phyloP scores from a whole-genome alignment of 2,329 filamentous ascomycete genomes.

The Didymella pinodella region DNA sequence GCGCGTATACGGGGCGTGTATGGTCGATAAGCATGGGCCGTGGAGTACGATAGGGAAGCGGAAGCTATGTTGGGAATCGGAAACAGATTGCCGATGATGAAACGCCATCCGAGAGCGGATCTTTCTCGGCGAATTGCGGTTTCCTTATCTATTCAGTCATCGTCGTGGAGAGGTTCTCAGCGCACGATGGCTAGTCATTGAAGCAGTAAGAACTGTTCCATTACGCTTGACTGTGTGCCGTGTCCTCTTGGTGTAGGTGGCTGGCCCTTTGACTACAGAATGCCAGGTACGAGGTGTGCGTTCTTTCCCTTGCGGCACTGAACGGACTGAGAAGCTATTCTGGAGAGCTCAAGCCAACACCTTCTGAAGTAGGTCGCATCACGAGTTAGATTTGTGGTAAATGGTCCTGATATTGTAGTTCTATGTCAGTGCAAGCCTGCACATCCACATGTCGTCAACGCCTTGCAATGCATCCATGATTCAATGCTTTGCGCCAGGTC shows the following conservation, averaged over 20 bases:
- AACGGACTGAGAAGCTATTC: not conserved
- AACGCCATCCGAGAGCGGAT: conserved; percentile 11
- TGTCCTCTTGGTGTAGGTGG: not conserved
- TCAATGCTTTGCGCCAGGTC: conserved; percentile 8
- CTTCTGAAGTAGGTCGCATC: not conserved
- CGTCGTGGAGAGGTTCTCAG: not conserved
- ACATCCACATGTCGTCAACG: not conserved
- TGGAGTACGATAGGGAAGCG: conserved; percentile 4
- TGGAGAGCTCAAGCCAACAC: not conserved
- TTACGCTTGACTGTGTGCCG: not conserved
- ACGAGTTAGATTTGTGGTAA: not conserved
- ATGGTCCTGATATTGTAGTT: not conserved
- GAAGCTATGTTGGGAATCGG: not conserved
- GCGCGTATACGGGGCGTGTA: conserved; percentile 16
- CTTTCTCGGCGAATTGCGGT: not conserved
- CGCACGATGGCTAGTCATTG: not conserved
- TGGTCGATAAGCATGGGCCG: conserved; percentile 13
- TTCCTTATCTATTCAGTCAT: not conserved
- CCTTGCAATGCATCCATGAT: conserved; percentile 7
- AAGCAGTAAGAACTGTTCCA: not conserved
- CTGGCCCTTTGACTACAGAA: not conserved
- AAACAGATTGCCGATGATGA: conserved; percentile 8
- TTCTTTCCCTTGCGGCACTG: not conserved
- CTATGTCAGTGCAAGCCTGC: not conserved
- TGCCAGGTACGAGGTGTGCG: not conserved